A percentile compares a stretch with the other conserved stretches of the same genome.
Conservation (phyloP, 805 yeast genomes). For the Candida endomychidarum region DNA sequence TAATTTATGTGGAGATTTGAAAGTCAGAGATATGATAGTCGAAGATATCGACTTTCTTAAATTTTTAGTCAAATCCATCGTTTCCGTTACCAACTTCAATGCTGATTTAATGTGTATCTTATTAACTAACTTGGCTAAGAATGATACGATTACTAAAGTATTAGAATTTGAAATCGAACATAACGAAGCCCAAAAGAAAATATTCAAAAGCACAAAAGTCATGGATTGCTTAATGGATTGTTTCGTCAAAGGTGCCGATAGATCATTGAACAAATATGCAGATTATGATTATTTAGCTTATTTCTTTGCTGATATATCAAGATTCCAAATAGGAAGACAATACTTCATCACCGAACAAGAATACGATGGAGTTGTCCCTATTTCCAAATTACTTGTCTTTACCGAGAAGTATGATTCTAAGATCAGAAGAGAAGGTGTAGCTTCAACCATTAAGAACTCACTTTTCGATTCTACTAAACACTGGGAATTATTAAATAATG, state of each 20-base stretch:
- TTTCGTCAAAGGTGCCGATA: constrained; percentile 80
- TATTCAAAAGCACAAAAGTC: constrained; percentile 56
- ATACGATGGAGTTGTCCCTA: constrained; percentile 75
- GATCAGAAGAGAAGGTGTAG: constrained; percentile 87
- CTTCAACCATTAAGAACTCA: constrained; percentile 87
- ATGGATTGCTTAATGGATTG: constrained; percentile 85
- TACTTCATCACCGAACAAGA: constrained; percentile 72
- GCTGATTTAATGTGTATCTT: constrained; percentile 84
- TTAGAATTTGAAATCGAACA: constrained; percentile 39
- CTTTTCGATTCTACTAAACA: constrained; percentile 79
- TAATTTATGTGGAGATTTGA: constrained; percentile 72
- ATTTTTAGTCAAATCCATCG: constrained; percentile 48
- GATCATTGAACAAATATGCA: constrained; percentile 68
- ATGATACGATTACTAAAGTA: constrained; percentile 57
- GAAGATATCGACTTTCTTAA: constrained; percentile 58
- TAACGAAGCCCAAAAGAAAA: constrained; percentile 37
- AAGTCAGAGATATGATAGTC: constrained; percentile 63
- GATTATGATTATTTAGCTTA: constrained; percentile 80
- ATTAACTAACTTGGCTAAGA: constrained; percentile 82
- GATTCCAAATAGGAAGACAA: constrained; percentile 69
- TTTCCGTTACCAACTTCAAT: constrained; percentile 57
- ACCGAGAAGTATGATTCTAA: constrained; percentile 77
- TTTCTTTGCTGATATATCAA: constrained; percentile 86
- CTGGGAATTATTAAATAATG: constrained; percentile 55
- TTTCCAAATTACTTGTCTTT: constrained; percentile 78